phyloP scores from a whole-genome alignment of 331 rosid genomes.

The Pyracantha coccinea region DNA sequence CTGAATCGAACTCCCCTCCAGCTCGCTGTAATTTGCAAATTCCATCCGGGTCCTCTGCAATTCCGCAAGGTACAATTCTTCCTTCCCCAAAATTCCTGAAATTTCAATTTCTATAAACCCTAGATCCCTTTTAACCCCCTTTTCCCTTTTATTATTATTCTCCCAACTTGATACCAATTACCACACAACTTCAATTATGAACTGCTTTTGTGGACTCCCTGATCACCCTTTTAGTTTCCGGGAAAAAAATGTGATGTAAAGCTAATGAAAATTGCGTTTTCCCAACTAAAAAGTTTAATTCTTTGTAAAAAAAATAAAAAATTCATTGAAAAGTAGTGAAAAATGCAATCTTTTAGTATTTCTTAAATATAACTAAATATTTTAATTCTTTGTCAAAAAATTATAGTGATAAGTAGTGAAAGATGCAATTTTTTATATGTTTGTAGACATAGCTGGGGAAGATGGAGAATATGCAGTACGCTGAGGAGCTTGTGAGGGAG shows the following conservation, averaged over 20 bases:
- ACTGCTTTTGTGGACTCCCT: neutral
- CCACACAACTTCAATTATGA: neutral
- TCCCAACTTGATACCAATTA: neutral
- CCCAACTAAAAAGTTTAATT: neutral
- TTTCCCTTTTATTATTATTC: neutral
- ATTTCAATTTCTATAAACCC: neutral
- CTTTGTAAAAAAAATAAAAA: neutral
- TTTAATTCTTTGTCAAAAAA: neutral
- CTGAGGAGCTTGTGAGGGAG: slow-evolving; percentile 91
- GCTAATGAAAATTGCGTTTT: neutral
- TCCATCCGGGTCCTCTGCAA: neutral
- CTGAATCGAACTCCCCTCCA: neutral
- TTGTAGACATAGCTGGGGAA: slow-evolving; percentile 8
- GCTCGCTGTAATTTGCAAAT: neutral
- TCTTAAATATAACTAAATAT: neutral
- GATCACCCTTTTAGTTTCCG: neutral
- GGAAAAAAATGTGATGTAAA: neutral
- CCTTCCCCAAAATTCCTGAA: neutral
- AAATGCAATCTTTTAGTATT: neutral
- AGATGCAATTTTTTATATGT: neutral
- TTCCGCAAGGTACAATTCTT: slow-evolving; percentile 18
- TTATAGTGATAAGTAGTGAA: neutral
- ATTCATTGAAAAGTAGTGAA: neutral
- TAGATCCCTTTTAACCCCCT: neutral
- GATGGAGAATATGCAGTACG: slow-evolving; percentile 89